Percentiles rank a stretch among this genome's conserved stretches.
Conservation (phyloP, 164 flowering plant species). For the Vitis amurensis region DNA sequence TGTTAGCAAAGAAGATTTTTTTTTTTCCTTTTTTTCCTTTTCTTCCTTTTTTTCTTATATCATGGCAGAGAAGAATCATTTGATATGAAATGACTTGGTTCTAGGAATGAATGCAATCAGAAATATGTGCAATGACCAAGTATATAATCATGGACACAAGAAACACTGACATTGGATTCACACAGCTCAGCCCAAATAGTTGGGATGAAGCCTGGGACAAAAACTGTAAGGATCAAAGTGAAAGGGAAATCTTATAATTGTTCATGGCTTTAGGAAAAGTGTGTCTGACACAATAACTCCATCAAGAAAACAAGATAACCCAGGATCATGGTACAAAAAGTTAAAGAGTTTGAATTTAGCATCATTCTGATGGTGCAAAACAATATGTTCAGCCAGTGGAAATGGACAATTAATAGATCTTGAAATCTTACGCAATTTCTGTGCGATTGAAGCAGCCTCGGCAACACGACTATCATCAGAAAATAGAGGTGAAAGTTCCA, state of each 20-base stretch:
- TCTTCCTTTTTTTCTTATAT: too few species aligned
- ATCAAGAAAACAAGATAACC: neutral
- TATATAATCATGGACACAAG: neutral
- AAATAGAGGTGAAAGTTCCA: slow-evolving; percentile 96
- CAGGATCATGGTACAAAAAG: neutral
- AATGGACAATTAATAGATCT: neutral
- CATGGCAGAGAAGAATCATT: too few species aligned
- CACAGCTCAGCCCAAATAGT: neutral
- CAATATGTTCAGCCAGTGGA: neutral
- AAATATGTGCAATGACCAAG: neutral
- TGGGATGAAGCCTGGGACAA: neutral
- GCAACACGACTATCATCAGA: slow-evolving; percentile 99
- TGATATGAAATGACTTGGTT: neutral
- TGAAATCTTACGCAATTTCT: slow-evolving; percentile 79
- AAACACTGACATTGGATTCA: neutral
- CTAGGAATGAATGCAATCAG: neutral
- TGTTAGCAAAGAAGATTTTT: too few species aligned
- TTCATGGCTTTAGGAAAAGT: neutral
- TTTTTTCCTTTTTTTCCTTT: too few species aligned
- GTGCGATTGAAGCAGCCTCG: slow-evolving; percentile 98
- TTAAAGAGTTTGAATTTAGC: neutral
- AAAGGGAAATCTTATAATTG: neutral
- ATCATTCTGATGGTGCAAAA: neutral
- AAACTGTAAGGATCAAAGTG: neutral
- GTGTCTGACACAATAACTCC: neutral